Evolutionary conservation across 495 filamentous ascomycete genomes (phyloP).

Genomic region (Trichoderma parareesei): DNA sequence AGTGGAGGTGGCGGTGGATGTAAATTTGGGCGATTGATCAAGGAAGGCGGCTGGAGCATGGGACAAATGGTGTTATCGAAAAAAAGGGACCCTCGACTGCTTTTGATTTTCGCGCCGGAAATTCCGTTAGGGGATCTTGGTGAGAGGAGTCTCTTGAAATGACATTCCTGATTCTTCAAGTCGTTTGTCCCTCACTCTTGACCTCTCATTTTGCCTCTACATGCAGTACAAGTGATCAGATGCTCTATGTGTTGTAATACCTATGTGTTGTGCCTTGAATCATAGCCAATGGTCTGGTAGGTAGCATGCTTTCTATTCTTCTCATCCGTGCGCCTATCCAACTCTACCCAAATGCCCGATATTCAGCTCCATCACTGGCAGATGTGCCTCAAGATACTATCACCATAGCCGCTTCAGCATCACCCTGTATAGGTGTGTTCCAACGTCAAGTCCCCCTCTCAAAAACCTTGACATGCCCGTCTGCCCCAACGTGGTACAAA

Average conservation of each 20-base stretch:
- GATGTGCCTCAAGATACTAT: too few species aligned
- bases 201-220: too few species aligned
- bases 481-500: slow-evolving; percentile 68
- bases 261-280: too few species aligned
- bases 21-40: slow-evolving; percentile 8
- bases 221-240: background rate
- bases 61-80: slow-evolving; percentile 9
- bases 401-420: too few species aligned
- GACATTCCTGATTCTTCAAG: background rate
- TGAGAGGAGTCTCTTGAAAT: background rate
- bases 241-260: background rate
- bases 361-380: too few species aligned
- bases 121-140: background rate
- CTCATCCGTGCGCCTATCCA: too few species aligned
- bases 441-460: slow-evolving; percentile 47
- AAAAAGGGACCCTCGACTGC: background rate
- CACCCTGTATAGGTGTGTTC: too few species aligned
- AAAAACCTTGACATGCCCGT: slow-evolving; percentile 75
- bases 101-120: slow-evolving; percentile 2
- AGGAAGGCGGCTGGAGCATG: slow-evolving; percentile 11
- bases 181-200: background rate
- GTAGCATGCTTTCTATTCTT: too few species aligned
- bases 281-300: too few species aligned
- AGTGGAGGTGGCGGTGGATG: slow-evolving; percentile 7
- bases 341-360: too few species aligned